A percentile compares a stretch with the other conserved stretches of the same genome.
phyloP scores from a whole-genome alignment of 768 basidiomycete species.

The Lentinula edodes region DNA sequence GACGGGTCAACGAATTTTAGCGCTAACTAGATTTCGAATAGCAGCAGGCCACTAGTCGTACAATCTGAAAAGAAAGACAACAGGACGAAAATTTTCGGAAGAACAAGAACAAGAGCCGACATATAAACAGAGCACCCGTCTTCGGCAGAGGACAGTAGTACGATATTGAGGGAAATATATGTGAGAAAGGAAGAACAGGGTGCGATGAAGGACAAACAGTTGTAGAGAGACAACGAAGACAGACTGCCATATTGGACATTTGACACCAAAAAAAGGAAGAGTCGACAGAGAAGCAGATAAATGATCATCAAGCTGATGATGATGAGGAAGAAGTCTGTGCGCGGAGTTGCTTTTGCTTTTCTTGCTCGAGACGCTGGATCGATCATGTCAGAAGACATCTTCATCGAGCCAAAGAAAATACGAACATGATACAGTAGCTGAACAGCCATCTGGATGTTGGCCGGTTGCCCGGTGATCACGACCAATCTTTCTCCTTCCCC shows the following conservation, averaged over 20 bases:
- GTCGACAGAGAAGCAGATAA: neutral
- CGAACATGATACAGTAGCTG: conserved; percentile 82
- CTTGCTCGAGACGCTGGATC: conserved; percentile 74
- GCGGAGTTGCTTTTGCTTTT: conserved; percentile 79
- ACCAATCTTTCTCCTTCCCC: conserved; percentile 89
- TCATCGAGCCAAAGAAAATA: conserved; percentile 10
- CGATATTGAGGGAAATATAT: neutral
- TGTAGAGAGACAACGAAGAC: neutral
- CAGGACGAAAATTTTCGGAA: neutral
- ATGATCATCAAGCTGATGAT: neutral
- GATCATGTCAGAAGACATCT: conserved; percentile 1
- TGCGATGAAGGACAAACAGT: neutral
- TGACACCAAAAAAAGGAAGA: neutral
- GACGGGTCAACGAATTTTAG: neutral
- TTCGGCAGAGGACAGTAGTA: neutral
- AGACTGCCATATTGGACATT: neutral
- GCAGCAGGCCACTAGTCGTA: neutral
- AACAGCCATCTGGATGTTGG: conserved; percentile 96
- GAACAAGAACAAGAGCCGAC: neutral
- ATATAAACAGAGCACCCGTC: neutral
- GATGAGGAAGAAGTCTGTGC: conserved; percentile 18
- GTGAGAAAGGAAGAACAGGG: neutral
- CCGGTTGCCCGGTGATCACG: conserved; percentile 92
- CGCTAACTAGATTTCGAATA: neutral
- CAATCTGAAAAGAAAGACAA: neutral